Base-by-base conservation (phyloP, 352 stramenopile species). In the Pythium coloratum region DNA sequence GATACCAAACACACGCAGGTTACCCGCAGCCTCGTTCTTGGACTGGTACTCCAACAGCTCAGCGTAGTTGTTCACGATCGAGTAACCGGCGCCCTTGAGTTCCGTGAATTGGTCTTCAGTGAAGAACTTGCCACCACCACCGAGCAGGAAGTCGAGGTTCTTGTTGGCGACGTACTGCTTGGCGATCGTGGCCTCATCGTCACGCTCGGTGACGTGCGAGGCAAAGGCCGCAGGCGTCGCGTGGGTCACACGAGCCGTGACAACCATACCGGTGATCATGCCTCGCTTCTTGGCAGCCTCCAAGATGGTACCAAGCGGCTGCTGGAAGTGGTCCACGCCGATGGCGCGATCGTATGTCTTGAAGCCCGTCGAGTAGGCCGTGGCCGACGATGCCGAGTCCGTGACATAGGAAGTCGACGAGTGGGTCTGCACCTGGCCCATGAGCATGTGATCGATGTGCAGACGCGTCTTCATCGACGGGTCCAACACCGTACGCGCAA, bases 231-330 rank as follows among this genome's bases (percentile, higher is more conserved):
- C 81, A 1, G 81, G 81, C 5, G 81, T 90, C 1, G 81, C 81
- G 68, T 88, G 79, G 12, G 79, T 88, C 40, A 90, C 82, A 26
- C 81, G 81, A 34, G 77, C 78, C 0, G 81, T 90, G 18, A 90
- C 81, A 26, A 90, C 66, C 81, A 90, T 90, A 28, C 81, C 79
- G 0, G 80, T 86, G 54, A 90, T 72, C 77, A 90, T 88, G 8
- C 76, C 78, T 14, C 81, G 80, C 33, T 81, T 71, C 65, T 90
- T 87, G 49, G 78, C 79, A 2, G 79, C 81, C 56, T 88, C 81
- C 4, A 90, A 61, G 16, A 90, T 80, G 12, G 81, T 90, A 42
- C 77, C 81, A 4, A 90, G 49, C 13, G 81, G 79, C 53, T 87
- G 69, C 64, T 84, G 64, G 51, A 74, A 82, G 59, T 80, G 73